Conservation (phyloP, 2,329 filamentous ascomycete genomes). For the Talaromyces sp. region DNA sequence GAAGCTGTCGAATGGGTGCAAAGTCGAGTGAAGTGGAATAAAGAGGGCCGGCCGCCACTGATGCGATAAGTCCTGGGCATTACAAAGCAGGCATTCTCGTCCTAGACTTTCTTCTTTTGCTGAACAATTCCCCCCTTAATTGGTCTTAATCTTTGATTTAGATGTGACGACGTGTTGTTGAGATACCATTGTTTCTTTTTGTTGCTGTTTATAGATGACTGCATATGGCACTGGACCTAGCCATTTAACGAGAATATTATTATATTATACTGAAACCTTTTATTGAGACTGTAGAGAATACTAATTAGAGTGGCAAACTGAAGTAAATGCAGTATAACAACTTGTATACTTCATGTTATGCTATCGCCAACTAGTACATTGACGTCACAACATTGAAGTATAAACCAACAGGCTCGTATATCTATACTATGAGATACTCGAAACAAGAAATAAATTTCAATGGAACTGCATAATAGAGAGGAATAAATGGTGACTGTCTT, state of each 20-base stretch:
- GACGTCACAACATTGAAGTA: background rate
- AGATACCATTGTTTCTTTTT: conserved; percentile 9
- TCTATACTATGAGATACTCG: background rate
- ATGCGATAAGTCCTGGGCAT: conserved; percentile 53
- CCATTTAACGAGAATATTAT: background rate
- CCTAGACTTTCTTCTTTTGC: background rate
- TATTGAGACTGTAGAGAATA: background rate
- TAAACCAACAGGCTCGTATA: background rate
- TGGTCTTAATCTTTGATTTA: background rate
- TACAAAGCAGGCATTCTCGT: background rate
- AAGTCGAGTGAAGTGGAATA: conserved; percentile 92
- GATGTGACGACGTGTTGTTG: conserved; percentile 1
- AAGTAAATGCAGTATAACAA: background rate
- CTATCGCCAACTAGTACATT: background rate
- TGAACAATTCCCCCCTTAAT: background rate
- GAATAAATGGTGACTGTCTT: background rate
- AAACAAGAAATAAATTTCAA: background rate
- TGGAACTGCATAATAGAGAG: background rate
- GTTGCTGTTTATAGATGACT: background rate
- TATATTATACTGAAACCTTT: background rate
- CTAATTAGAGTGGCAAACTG: background rate
- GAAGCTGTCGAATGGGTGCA: conserved; percentile 98
- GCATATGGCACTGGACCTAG: background rate
- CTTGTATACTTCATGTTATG: background rate
- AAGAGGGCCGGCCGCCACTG: conserved; percentile 81